Percentiles rank a stretch among this genome's conserved stretches.
Evolutionary conservation across 306 rosid genomes (phyloP).

Genomic region (Biancaea sappan): DNA sequence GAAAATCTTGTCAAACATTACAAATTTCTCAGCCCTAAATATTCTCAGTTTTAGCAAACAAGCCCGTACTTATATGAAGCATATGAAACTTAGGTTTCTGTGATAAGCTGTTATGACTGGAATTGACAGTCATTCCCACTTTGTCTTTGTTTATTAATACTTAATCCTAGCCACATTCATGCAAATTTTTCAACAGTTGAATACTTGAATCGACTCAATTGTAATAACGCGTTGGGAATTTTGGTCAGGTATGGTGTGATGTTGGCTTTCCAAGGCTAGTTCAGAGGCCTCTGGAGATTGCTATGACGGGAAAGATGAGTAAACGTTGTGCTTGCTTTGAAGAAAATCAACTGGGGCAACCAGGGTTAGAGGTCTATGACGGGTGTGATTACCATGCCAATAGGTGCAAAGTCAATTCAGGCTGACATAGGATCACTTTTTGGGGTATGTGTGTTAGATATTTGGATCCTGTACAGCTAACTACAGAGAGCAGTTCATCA

Average conservation of each 20-base stretch:
- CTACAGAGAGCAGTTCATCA: too few species aligned
- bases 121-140: too few species aligned
- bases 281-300: constrained; percentile 85
- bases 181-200: background rate
- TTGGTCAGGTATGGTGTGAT: constrained; percentile 90
- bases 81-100: background rate
- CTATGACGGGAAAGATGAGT: constrained; percentile 88
- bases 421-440: background rate
- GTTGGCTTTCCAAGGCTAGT: constrained; percentile 82
- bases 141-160: constrained; percentile 10
- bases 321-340: constrained; percentile 89
- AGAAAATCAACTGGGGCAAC: constrained; percentile 67
- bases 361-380: constrained; percentile 77
- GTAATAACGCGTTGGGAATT: constrained; percentile 19
- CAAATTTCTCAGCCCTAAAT: background rate
- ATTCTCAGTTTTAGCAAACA: background rate
- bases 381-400: constrained; percentile 76
- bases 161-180: background rate
- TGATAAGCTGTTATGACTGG: background rate
- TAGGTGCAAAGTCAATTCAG: constrained; percentile 53
- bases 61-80: background rate
- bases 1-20: background rate
- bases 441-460: background rate
- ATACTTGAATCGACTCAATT: background rate
- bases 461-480: constrained; percentile 16